A percentile compares a stretch with the other conserved stretches of the same genome.
Evolutionary conservation across 139 green algal species (phyloP).

Genomic region (Chlamydomonas schloesseri): DNA sequence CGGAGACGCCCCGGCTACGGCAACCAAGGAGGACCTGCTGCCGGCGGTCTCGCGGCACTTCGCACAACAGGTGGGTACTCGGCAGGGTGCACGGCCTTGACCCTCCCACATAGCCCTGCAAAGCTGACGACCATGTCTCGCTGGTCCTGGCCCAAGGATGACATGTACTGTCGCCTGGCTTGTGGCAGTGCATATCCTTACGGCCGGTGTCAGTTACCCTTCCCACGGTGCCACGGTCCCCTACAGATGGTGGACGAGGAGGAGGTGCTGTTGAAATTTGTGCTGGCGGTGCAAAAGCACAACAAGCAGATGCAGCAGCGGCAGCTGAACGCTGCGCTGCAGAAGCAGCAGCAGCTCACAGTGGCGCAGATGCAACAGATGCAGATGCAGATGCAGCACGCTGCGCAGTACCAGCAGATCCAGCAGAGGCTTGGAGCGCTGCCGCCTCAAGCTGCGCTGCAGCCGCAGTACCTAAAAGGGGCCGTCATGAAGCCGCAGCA

Average conservation of each 20-base stretch:
- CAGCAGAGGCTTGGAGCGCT: not conserved
- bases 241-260: slow-evolving; percentile 36
- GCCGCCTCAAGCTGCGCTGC: no score
- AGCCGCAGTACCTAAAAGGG: not conserved
- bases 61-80: not conserved
- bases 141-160: no score
- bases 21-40: slow-evolving; percentile 35
- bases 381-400: not conserved
- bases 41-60: slow-evolving; percentile 15
- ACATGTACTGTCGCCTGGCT: no score
- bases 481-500: slow-evolving; percentile 7
- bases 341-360: slow-evolving; percentile 9
- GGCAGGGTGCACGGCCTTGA: no score
- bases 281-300: slow-evolving; percentile 35
- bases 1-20: not conserved
- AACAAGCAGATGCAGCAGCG: slow-evolving; percentile 25
- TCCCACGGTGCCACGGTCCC: no score
- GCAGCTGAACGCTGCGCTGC: not conserved
- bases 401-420: not conserved
- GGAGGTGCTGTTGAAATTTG: slow-evolving; percentile 42
- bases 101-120: no score
- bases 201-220: no score
- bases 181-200: no score
- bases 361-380: not conserved
- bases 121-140: no score